phyloP scores from a whole-genome alignment of 345 rosid genomes.

The Acer yangbiense region DNA sequence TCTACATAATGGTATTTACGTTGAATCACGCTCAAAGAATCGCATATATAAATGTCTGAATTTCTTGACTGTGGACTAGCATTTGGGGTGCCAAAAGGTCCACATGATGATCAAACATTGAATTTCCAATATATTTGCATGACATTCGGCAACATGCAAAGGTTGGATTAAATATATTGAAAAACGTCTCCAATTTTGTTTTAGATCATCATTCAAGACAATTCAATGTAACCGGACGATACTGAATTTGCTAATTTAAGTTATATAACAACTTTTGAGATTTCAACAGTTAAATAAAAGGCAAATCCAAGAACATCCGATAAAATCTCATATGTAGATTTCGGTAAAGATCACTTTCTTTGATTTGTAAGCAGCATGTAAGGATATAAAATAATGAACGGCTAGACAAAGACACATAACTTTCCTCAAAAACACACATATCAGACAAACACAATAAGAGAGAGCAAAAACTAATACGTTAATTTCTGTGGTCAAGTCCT shows the following conservation, averaged over 20 bases:
- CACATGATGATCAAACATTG: not conserved
- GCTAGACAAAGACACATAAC: not conserved
- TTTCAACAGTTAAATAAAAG: not conserved
- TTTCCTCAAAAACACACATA: not conserved
- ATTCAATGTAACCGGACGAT: not conserved
- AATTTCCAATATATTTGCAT: not conserved
- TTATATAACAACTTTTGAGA: not conserved
- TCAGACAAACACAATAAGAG: not conserved
- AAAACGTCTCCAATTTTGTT: not conserved
- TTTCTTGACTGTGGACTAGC: not conserved
- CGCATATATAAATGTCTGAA: not conserved
- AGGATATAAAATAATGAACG: not conserved
- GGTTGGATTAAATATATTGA: not conserved
- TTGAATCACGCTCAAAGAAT: not conserved
- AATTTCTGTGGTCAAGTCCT: constrained; percentile 35
- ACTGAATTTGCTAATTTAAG: not conserved
- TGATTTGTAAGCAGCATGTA: not conserved
- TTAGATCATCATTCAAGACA: not conserved
- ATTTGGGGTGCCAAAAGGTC: not conserved
- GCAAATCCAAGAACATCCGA: not conserved
- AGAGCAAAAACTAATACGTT: constrained; percentile 33
- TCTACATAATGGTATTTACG: not conserved
- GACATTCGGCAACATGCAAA: not conserved
- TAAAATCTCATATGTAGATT: not conserved
- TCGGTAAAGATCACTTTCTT: not conserved